These are phyloP conservation scores for Lasiodiplodia hormozganensis DNA, from an alignment of 2,329 filamentous ascomycete genomes.

Conservation along the genomic window DNA sequence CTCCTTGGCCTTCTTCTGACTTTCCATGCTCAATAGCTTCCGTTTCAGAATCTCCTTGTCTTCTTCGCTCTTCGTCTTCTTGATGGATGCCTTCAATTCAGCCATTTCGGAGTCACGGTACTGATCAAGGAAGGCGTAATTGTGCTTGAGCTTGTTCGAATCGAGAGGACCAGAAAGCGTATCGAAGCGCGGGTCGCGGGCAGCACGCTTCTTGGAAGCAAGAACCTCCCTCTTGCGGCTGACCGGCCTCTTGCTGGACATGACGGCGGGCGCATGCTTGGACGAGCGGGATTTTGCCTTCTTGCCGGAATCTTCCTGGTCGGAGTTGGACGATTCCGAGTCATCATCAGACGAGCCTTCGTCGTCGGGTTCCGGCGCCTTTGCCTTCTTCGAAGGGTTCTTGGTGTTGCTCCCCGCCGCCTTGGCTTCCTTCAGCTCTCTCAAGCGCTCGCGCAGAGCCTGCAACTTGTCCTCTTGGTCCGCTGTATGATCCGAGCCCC, in stretches of 20 bases:
- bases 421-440: slow-evolving; percentile 48
- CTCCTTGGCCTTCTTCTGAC: slow-evolving; percentile 73
- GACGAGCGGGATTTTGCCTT: slow-evolving; percentile 61
- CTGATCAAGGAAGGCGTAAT: slow-evolving; percentile 87
- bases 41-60: slow-evolving; percentile 75
- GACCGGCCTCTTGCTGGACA: slow-evolving; percentile 83
- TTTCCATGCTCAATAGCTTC: slow-evolving; percentile 78
- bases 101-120: slow-evolving; percentile 86
- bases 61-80: slow-evolving; percentile 68
- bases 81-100: slow-evolving; percentile 72
- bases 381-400: slow-evolving; percentile 30
- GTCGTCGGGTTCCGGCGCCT: slow-evolving; percentile 34
- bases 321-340: slow-evolving; percentile 15
- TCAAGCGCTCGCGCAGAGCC: slow-evolving; percentile 52
- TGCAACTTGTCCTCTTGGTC: slow-evolving; percentile 55
- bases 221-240: slow-evolving; percentile 80
- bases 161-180: slow-evolving; percentile 64
- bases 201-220: slow-evolving; percentile 61
- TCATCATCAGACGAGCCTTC: slow-evolving; percentile 29
- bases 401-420: slow-evolving; percentile 34
- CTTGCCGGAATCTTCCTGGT: slow-evolving; percentile 40
- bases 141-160: slow-evolving; percentile 67
- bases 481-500: slow-evolving; percentile 45
- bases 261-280: slow-evolving; percentile 88
- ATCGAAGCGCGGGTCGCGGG: slow-evolving; percentile 90